Conservation (phyloP, 2,329 filamentous ascomycete genomes). For the Chaetoscypha palmicola region DNA sequence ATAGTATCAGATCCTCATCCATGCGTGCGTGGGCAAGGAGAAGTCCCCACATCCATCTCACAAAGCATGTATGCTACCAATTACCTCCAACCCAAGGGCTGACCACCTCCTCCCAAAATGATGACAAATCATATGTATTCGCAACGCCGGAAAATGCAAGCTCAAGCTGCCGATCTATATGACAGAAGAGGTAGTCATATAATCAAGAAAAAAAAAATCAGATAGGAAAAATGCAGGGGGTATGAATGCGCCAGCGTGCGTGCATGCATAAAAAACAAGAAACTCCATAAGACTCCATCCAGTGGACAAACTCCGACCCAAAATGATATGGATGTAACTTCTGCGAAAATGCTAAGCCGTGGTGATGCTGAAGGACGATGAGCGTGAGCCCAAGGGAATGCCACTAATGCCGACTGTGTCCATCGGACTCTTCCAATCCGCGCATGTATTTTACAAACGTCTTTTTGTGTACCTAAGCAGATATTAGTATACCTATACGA, state of each 20-base stretch:
- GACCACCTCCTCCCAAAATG: neutral
- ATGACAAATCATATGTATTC: neutral
- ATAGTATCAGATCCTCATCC: no score
- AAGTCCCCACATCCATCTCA: no score
- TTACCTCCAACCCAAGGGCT: neutral
- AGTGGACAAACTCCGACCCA: no score
- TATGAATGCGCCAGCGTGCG: neutral
- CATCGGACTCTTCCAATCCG: constrained; percentile 58
- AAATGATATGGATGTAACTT: no score
- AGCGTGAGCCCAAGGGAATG: neutral
- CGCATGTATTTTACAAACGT: constrained; percentile 92
- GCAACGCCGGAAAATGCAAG: neutral
- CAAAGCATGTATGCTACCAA: no score
- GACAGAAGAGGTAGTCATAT: neutral
- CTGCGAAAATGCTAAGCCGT: no score
- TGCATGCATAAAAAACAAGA: neutral
- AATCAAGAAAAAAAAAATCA: neutral
- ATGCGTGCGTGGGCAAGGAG: no score
- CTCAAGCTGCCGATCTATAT: neutral
- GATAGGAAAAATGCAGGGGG: no score
- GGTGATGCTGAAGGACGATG: neutral
- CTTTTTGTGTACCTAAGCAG: constrained; percentile 89
- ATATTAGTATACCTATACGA: no score
- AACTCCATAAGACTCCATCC: neutral
- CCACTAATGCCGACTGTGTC: constrained; percentile 14